Percentiles rank a stretch among this genome's conserved stretches.
Evolutionary conservation across 805 yeast genomes (phyloP).

Genomic region (Saturnispora saitoi): DNA sequence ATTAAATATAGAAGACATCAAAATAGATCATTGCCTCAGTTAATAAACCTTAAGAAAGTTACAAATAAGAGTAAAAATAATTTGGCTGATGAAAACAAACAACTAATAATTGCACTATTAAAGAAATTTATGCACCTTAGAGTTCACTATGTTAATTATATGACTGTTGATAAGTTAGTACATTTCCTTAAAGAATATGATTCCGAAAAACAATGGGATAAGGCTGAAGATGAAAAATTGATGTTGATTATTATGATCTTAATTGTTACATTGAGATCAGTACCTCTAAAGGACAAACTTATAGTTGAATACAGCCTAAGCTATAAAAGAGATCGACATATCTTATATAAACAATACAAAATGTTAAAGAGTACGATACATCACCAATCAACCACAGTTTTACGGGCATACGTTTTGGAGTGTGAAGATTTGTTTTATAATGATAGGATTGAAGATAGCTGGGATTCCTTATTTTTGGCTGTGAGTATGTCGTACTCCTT

Average conservation of each 20-base stretch:
- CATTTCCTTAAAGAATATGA: conserved; percentile 32
- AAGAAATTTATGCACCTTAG: conserved; percentile 35
- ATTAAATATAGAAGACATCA: conserved; percentile 26
- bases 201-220: conserved; percentile 35
- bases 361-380: conserved; percentile 38
- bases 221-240: conserved; percentile 33
- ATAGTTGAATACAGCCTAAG: conserved; percentile 19
- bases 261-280: conserved; percentile 31
- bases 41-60: conserved; percentile 9
- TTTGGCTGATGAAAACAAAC: conserved; percentile 25
- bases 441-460: conserved; percentile 42
- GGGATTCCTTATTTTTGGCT: conserved; percentile 43
- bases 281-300: conserved; percentile 23
- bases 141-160: conserved; percentile 33
- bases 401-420: conserved; percentile 42
- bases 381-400: conserved; percentile 39
- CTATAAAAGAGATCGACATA: conserved; percentile 19
- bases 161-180: conserved; percentile 28
- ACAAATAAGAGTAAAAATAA: conserved; percentile 6
- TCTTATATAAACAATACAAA: conserved; percentile 34
- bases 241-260: conserved; percentile 38
- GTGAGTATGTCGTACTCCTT: conserved; percentile 43
- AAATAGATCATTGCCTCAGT: conserved; percentile 23
- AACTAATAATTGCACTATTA: conserved; percentile 30
- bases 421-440: conserved; percentile 43